Evolutionary conservation across 768 basidiomycete species (phyloP).

Genomic region (Tulasnella sp.): DNA sequence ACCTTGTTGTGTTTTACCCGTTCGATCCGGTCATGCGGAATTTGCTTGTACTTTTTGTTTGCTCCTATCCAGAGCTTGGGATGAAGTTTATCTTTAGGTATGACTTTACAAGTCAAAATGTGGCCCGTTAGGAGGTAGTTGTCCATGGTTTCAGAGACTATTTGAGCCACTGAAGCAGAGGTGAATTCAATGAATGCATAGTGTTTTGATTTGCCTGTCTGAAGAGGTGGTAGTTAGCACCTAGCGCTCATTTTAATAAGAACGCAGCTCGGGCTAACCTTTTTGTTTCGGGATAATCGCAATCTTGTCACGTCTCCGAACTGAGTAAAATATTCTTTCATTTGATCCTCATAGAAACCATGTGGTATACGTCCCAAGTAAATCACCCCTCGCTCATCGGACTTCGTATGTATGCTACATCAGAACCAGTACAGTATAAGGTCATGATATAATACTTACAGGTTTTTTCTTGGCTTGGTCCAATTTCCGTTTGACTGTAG

Average conservation of each 20-base stretch:
- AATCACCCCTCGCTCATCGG: slow-evolving; percentile 65
- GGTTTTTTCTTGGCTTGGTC: slow-evolving; percentile 46
- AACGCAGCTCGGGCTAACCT: slow-evolving; percentile 35
- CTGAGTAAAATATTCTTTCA: slow-evolving; percentile 85
- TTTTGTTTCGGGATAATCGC: slow-evolving; percentile 86
- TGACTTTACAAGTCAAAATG: slow-evolving; percentile 77
- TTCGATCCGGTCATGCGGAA: slow-evolving; percentile 61
- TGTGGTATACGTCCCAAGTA: slow-evolving; percentile 88
- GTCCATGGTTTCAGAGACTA: slow-evolving; percentile 97
- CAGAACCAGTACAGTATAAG: slow-evolving; percentile 24
- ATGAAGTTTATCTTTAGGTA: slow-evolving; percentile 83
- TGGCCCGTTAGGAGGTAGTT: slow-evolving; percentile 95
- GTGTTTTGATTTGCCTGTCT: slow-evolving; percentile 95
- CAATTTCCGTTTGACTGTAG: slow-evolving; percentile 47
- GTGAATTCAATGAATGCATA: slow-evolving; percentile 95
- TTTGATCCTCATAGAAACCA: slow-evolving; percentile 93
- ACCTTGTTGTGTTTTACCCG: slow-evolving; percentile 78
- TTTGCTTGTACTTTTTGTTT: slow-evolving; percentile 73
- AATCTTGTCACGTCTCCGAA: slow-evolving; percentile 84
- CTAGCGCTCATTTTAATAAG: not conserved
- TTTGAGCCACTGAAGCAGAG: slow-evolving; percentile 76
- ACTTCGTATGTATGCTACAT: slow-evolving; percentile 27
- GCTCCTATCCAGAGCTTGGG: slow-evolving; percentile 95
- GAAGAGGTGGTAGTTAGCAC: not conserved
- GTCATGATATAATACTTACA: slow-evolving; percentile 33